Evolutionary conservation across 140 eudicot species (phyloP).

Genomic region (Cichorium intybus): DNA sequence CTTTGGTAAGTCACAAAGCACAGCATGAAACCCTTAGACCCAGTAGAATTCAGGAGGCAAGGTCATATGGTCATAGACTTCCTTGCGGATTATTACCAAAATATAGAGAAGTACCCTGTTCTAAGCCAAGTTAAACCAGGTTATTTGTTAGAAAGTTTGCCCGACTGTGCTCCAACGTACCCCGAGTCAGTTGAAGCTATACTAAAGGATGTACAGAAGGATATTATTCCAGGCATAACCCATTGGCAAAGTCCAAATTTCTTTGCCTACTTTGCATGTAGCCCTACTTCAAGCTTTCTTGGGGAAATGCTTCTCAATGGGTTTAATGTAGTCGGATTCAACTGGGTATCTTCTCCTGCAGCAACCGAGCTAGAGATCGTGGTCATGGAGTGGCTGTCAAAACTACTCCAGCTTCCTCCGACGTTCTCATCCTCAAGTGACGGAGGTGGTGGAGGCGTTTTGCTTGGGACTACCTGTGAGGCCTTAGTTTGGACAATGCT

Average conservation of each 20-base stretch:
- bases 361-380: constrained; percentile 38
- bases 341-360: constrained; percentile 42
- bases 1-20: neutral
- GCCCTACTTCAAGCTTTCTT: constrained; percentile 21
- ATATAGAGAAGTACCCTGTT: constrained; percentile 31
- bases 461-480: constrained; percentile 42
- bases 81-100: constrained; percentile 30
- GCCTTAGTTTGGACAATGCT: constrained; percentile 34
- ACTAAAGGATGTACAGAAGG: constrained; percentile 28
- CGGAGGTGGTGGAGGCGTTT: constrained; percentile 39
- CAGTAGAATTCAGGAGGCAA: constrained; percentile 28
- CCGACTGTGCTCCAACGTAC: constrained; percentile 21
- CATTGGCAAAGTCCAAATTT: constrained; percentile 51
- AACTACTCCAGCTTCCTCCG: constrained; percentile 31
- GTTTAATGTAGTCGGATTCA: constrained; percentile 40
- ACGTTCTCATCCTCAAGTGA: constrained; percentile 25
- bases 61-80: constrained; percentile 37
- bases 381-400: constrained; percentile 40
- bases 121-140: constrained; percentile 45
- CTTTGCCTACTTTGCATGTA: constrained; percentile 34
- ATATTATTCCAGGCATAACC: constrained; percentile 38
- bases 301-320: constrained; percentile 40
- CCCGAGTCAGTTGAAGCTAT: constrained; percentile 37
- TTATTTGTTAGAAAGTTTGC: constrained; percentile 19
- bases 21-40: constrained; percentile 30